Conservation (phyloP, 2,329 filamentous ascomycete genomes). For the Leptodontidium sp. region DNA sequence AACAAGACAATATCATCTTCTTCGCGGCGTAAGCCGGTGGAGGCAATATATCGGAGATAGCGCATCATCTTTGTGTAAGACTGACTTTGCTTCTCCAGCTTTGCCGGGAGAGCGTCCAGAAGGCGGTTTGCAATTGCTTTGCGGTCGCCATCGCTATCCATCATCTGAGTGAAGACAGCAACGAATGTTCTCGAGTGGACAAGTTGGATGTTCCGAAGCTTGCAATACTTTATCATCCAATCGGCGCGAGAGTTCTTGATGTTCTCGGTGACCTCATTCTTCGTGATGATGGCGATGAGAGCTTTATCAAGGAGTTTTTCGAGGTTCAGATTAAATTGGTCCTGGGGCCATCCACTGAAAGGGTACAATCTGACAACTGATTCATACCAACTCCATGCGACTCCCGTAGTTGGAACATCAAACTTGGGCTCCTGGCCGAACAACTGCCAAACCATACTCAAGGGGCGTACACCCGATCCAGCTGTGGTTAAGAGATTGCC, state of each 20-base stretch:
- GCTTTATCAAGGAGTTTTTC: slow-evolving; percentile 40
- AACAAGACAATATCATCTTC: slow-evolving; percentile 35
- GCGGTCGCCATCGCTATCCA: slow-evolving; percentile 25
- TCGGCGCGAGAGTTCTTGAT: slow-evolving; percentile 27
- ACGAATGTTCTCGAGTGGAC: slow-evolving; percentile 38
- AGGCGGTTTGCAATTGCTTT: slow-evolving; percentile 30
- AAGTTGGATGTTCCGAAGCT: slow-evolving; percentile 39
- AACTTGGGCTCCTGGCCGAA: slow-evolving; percentile 32
- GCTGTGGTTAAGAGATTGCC: slow-evolving; percentile 44
- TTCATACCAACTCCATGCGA: slow-evolving; percentile 39
- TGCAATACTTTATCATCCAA: slow-evolving; percentile 35
- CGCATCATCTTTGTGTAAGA: slow-evolving; percentile 35
- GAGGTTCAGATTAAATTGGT: slow-evolving; percentile 35
- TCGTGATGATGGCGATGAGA: slow-evolving; percentile 35
- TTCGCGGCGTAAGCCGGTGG: slow-evolving; percentile 25
- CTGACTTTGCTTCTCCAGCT: slow-evolving; percentile 29
- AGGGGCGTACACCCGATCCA: slow-evolving; percentile 39
- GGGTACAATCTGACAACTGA: slow-evolving; percentile 37
- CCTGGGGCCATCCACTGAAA: slow-evolving; percentile 37
- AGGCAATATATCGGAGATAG: slow-evolving; percentile 34
- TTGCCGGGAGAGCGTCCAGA: slow-evolving; percentile 28
- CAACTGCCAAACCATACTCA: slow-evolving; percentile 41
- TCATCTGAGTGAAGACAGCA: slow-evolving; percentile 35
- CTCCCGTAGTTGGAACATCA: slow-evolving; percentile 33
- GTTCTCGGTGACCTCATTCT: slow-evolving; percentile 30